Percentiles rank a stretch among this genome's conserved stretches.
Conservation (phyloP, 176 grass and related monocot genomes). For the Cenchrus fungigraminus region DNA sequence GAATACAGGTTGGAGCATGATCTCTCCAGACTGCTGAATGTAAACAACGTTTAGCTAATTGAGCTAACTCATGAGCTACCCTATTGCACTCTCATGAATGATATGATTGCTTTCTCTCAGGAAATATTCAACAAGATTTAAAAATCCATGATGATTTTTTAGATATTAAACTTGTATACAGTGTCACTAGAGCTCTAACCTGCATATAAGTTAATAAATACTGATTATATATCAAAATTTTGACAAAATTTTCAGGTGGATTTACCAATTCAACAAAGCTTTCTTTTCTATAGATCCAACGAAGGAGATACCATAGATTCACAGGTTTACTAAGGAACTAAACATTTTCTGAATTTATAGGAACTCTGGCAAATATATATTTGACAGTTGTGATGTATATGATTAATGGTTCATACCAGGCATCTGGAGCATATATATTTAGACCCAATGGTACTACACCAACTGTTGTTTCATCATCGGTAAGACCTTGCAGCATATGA, state of each 20-base stretch:
- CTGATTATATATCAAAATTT: background rate
- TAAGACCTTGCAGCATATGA: conserved; percentile 32
- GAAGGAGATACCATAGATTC: conserved; percentile 59
- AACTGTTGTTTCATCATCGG: conserved; percentile 56
- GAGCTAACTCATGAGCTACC: too few relatives aligned
- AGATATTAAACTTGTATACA: background rate
- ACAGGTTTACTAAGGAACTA: conserved; percentile 57
- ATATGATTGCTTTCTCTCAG: background rate
- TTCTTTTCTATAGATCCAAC: conserved; percentile 79
- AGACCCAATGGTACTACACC: conserved; percentile 68
- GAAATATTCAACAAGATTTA: background rate
- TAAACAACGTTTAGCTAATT: too few relatives aligned
- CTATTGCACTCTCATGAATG: background rate
- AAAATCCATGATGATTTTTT: background rate
- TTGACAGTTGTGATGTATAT: conserved; percentile 17
- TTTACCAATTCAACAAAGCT: conserved; percentile 72
- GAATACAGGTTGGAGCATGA: too few relatives aligned
- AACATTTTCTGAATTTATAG: conserved; percentile 11
- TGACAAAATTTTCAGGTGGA: conserved; percentile 53
- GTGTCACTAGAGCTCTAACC: background rate
- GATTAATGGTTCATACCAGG: conserved; percentile 45
- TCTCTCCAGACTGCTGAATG: too few relatives aligned
- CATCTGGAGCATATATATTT: conserved; percentile 93
- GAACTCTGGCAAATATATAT: conserved; percentile 9
- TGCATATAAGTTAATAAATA: background rate